Evolutionary conservation across 2,329 filamentous ascomycete species (phyloP), one percentile per base, ranked within the genome.

Genomic region (Penicillium sp.): DNA sequence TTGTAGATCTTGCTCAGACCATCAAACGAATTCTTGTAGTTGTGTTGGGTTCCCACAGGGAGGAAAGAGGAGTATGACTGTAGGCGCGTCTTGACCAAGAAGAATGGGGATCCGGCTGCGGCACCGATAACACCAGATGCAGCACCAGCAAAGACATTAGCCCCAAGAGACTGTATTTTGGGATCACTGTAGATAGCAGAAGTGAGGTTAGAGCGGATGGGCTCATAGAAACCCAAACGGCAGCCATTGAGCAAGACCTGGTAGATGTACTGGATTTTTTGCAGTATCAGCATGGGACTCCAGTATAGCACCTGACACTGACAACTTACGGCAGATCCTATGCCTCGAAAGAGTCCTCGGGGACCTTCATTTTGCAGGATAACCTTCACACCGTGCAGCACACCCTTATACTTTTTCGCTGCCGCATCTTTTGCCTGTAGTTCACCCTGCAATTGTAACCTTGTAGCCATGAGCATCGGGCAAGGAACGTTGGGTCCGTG

Each of bases 231-330:
- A 45, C 92, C 89, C 38, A 98, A 73, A 38, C 92, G 86, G 68
- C 89, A 98, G 57, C 92, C 92, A 65, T 98, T 98, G 56, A 98
- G 80, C 35, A 94, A 79, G 57, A 96, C 79, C 70, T 98, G 92
- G 70, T 98, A 98, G 60, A 95, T 74, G 66, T 96, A 98, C 75
- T 44, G 16, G 2, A 18, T 7, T 25, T 14, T 20, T 9, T 12
- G 6, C 11, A 7, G n/a, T 3, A 16, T 39, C 33, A 39, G 32
- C 22, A 3, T 5, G 2, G 8, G 30, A 8, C 26, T 3, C 12
- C 6, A 12, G 30, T 32, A n/a, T 2, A 1, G 22, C 11, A 23
- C 8, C 3, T 13, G 3, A 37, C 6, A n/a, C 9, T n/a, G n/a
- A 10, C 31, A 9, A 59, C 59, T 27, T 70, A 80, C 77, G 52